Conservation (phyloP, 2,329 filamentous ascomycete species). For the Talaromyces rugulosus region DNA sequence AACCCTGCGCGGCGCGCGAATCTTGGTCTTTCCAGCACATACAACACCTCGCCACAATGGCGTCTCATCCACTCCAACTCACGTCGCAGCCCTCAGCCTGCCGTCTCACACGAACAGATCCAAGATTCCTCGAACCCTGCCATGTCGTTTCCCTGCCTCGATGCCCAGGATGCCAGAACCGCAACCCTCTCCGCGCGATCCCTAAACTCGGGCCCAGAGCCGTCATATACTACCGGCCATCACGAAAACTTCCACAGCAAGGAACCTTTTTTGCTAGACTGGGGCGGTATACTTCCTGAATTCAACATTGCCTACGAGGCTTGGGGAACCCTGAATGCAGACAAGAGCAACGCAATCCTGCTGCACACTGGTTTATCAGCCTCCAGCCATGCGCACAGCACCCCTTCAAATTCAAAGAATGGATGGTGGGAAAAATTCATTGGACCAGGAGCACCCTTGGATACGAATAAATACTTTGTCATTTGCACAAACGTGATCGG, state of each 20-base stretch:
- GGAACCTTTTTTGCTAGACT: slow-evolving; percentile 78
- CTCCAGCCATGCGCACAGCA: slow-evolving; percentile 95
- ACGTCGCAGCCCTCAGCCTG: slow-evolving; percentile 16
- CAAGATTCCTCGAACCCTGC: slow-evolving; percentile 61
- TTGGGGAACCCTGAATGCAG: slow-evolving; percentile 76
- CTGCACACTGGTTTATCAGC: slow-evolving; percentile 92
- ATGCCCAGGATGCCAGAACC: slow-evolving; percentile 74
- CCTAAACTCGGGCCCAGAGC: slow-evolving; percentile 76
- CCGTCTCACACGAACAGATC: slow-evolving; percentile 16
- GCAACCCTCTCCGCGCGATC: slow-evolving; percentile 66
- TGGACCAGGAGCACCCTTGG: slow-evolving; percentile 75
- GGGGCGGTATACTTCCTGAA: slow-evolving; percentile 85
- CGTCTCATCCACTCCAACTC: slow-evolving; percentile 14
- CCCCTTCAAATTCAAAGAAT: slow-evolving; percentile 75
- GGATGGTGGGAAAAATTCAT: slow-evolving; percentile 99
- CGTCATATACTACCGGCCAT: slow-evolving; percentile 87
- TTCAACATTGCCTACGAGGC: slow-evolving; percentile 92
- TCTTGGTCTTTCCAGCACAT: background rate
- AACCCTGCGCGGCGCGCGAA: slow-evolving; percentile 13
- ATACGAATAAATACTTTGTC: slow-evolving; percentile 87
- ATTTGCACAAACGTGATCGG: slow-evolving; percentile 97
- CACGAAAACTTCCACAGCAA: slow-evolving; percentile 72
- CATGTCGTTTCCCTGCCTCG: slow-evolving; percentile 85
- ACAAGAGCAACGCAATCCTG: slow-evolving; percentile 83
- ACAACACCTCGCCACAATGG: slow-evolving; percentile 3